phyloP scores from a whole-genome alignment of 78 protist species.

The Tieghemostelium lacteum region DNA sequence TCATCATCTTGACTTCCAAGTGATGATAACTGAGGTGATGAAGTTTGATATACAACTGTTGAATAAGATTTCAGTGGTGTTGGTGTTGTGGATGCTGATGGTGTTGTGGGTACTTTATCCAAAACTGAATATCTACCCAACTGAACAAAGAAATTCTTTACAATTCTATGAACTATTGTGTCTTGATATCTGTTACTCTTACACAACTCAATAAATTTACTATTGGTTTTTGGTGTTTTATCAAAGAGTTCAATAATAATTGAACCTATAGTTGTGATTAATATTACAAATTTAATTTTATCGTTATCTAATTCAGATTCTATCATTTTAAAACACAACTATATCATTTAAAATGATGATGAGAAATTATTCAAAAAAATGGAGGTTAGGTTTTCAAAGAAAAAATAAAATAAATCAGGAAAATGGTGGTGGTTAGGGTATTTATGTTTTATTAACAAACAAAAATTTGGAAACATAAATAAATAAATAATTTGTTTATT shows the following conservation, averaged over 20 bases:
- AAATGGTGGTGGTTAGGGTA: no score
- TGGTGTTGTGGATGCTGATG: neutral
- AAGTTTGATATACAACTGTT: no score
- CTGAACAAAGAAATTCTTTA: conserved; percentile 35
- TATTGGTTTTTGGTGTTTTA: neutral
- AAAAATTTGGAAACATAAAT: no score
- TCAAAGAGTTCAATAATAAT: conserved; percentile 13
- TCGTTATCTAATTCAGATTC: neutral
- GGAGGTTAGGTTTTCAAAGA: neutral
- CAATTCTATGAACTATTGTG: conserved; percentile 21
- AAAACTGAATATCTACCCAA: conserved; percentile 10
- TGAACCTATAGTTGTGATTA: conserved; percentile 12
- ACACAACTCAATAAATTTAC: neutral
- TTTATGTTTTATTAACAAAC: no score
- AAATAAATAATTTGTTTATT: no score
- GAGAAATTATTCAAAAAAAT: neutral
- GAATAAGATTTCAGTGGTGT: neutral
- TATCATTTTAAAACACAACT: neutral
- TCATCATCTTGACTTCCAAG: neutral
- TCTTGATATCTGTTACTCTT: neutral
- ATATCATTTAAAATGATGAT: neutral
- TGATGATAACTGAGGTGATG: no score
- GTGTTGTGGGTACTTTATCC: no score
- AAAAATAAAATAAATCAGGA: neutral
- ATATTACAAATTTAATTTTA: neutral